These are phyloP conservation scores for Ustilaginoidea virens DNA, from an alignment of 2,329 filamentous ascomycete species.

Conservation along the genomic window DNA sequence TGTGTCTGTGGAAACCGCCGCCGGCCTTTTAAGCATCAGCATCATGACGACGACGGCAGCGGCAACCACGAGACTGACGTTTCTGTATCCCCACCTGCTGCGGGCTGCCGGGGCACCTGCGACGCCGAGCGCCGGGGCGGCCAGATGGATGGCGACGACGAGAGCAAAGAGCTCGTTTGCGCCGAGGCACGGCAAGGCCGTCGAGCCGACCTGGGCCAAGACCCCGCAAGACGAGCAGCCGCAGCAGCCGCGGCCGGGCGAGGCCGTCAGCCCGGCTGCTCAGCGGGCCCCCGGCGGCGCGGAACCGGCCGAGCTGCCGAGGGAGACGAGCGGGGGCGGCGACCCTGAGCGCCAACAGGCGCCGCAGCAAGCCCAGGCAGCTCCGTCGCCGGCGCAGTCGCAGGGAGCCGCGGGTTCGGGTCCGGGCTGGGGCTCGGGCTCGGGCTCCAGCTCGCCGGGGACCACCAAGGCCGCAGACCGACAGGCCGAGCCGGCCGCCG, in stretches of 20 bases:
- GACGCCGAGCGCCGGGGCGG: not conserved
- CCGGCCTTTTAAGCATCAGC: not conserved
- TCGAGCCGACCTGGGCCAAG: conserved; percentile 31
- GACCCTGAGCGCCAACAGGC: conserved; percentile 1
- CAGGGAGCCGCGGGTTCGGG: no score
- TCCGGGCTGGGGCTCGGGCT: no score
- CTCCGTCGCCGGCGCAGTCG: no score
- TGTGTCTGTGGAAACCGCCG: not conserved
- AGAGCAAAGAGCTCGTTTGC: conserved; percentile 31
- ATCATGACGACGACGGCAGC: conserved; percentile 29
- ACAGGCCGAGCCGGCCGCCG: no score
- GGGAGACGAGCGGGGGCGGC: no score
- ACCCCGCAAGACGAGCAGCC: not conserved
- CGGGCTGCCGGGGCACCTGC: conserved; percentile 23
- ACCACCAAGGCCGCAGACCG: not conserved
- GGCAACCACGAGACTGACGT: conserved; percentile 47
- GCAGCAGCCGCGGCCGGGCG: conserved; percentile 6
- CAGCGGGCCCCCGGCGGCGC: no score
- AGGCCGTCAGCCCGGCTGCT: no score
- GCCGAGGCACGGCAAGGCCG: conserved; percentile 42
- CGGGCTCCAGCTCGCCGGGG: no score
- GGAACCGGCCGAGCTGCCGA: not conserved
- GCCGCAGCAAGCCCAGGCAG: no score
- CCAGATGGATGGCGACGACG: conserved; percentile 18
- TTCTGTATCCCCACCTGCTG: conserved; percentile 54